Evolutionary conservation across 768 basidiomycete genomes (phyloP).

Genomic region (Rhodotorula kratochvilovae): DNA sequence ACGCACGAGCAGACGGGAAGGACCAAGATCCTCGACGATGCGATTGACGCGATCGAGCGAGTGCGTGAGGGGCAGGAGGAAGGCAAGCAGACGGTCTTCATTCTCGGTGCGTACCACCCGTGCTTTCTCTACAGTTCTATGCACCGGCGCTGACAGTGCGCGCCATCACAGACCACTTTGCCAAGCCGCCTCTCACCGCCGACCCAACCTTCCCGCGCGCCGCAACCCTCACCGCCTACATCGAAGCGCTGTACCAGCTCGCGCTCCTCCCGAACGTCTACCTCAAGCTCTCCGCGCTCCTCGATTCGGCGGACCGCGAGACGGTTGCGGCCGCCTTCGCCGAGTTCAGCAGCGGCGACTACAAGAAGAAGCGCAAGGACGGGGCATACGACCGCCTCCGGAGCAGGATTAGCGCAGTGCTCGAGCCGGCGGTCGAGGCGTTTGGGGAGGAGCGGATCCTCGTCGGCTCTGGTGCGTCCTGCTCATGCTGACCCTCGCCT

Average conservation of each 20-base stretch:
- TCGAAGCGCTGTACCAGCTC: conserved; percentile 24
- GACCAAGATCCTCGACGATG: conserved; percentile 26
- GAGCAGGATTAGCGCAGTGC: conserved; percentile 11
- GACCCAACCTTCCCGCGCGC: background rate
- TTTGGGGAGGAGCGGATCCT: conserved; percentile 21
- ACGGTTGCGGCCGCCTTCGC: conserved; percentile 16
- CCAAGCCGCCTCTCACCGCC: conserved; percentile 27
- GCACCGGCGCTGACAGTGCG: background rate
- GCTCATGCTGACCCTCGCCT: no score
- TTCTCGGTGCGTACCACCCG: conserved; percentile 10
- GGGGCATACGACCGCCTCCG: conserved; percentile 10
- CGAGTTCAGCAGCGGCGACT: conserved; percentile 13
- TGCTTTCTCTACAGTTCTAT: background rate
- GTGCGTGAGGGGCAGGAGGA: conserved; percentile 16
- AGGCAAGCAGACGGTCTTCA: conserved; percentile 16
- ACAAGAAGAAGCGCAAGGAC: conserved; percentile 9
- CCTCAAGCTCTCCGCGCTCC: conserved; percentile 35
- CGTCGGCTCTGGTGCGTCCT: conserved; percentile 9
- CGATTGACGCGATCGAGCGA: conserved; percentile 22
- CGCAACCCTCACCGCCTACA: conserved; percentile 9
- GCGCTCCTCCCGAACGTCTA: conserved; percentile 26
- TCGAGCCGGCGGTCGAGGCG: conserved; percentile 37
- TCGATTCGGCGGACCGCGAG: conserved; percentile 15
- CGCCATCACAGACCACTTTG: conserved; percentile 28
- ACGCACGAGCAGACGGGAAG: conserved; percentile 16